A percentile compares a stretch with the other conserved stretches of the same genome.
These are phyloP conservation scores for Malassezia slooffiae DNA, from an alignment of 1,284 basidiomycete species.

Conservation along the genomic window DNA sequence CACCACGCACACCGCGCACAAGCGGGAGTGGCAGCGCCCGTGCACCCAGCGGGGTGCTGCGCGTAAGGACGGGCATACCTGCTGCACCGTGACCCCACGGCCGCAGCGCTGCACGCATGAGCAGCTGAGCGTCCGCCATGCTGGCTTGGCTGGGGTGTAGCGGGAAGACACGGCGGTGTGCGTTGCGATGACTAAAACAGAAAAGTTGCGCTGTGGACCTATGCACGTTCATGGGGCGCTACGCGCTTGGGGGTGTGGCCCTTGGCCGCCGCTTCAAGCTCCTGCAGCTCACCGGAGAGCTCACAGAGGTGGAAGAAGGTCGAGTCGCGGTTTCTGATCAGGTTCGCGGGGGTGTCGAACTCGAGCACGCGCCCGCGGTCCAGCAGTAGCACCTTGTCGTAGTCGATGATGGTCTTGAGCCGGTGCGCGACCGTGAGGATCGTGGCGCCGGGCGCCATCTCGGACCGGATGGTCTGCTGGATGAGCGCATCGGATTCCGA, in stretches of 20 bases:
- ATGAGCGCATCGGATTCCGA: slow-evolving; percentile 50
- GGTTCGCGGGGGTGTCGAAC: slow-evolving; percentile 60
- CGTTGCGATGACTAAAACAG: slow-evolving; percentile 4
- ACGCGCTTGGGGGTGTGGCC: not conserved
- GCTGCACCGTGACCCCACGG: no score
- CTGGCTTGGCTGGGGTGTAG: no score
- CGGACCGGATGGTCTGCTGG: slow-evolving; percentile 50
- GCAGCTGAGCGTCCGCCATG: no score
- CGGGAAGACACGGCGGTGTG: no score
- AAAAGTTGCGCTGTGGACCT: not conserved
- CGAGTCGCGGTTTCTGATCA: slow-evolving; percentile 49
- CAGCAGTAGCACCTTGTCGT: slow-evolving; percentile 53
- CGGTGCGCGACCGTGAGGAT: slow-evolving; percentile 56
- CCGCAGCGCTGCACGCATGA: no score
- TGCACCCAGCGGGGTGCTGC: no score
- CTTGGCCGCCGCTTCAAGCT: slow-evolving; percentile 4
- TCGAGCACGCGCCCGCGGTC: slow-evolving; percentile 60
- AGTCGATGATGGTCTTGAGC: slow-evolving; percentile 56
- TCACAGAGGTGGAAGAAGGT: slow-evolving; percentile 36
- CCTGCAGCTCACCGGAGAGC: slow-evolving; percentile 34
- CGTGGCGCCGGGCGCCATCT: slow-evolving; percentile 48
- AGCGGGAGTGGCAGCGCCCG: no score
- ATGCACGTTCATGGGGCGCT: not conserved
- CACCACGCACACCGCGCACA: no score
- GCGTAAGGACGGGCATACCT: no score